phyloP scores from a whole-genome alignment of 805 yeast species.

The Spathaspora passalidarum region DNA sequence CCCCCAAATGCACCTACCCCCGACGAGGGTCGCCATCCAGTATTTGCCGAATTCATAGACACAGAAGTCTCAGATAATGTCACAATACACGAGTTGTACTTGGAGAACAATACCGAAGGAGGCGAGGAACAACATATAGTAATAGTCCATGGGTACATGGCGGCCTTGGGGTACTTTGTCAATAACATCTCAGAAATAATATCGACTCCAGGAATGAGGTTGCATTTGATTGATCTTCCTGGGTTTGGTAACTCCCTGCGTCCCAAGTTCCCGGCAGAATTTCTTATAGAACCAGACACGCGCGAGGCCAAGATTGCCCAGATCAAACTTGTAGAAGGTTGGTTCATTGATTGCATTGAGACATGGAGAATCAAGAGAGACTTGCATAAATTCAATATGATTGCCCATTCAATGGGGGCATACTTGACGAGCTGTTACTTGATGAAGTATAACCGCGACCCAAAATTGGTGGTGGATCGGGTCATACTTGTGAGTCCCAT shows the following conservation, averaged over 20 bases:
- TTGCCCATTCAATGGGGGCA: conserved; percentile 45
- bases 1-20: conserved; percentile 14
- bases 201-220: conserved; percentile 27
- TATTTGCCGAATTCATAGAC: conserved; percentile 15
- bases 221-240: conserved; percentile 41
- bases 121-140: conserved; percentile 24
- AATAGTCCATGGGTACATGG: conserved; percentile 44
- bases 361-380: conserved; percentile 28
- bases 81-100: conserved; percentile 35
- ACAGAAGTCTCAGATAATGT: conserved; percentile 24
- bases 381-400: conserved; percentile 25
- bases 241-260: conserved; percentile 44
- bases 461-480: conserved; percentile 16
- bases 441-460: conserved; percentile 32
- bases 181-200: conserved; percentile 35
- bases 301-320: conserved; percentile 26
- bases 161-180: conserved; percentile 40
- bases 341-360: conserved; percentile 42
- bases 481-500: conserved; percentile 37
- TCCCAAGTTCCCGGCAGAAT: conserved; percentile 33
- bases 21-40: neutral
- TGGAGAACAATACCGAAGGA: conserved; percentile 18
- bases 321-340: conserved; percentile 31
- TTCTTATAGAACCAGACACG: conserved; percentile 19
- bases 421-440: conserved; percentile 38